phyloP scores from a whole-genome alignment of 2,329 filamentous ascomycete genomes.

The Fragosphaeria purpurea region DNA sequence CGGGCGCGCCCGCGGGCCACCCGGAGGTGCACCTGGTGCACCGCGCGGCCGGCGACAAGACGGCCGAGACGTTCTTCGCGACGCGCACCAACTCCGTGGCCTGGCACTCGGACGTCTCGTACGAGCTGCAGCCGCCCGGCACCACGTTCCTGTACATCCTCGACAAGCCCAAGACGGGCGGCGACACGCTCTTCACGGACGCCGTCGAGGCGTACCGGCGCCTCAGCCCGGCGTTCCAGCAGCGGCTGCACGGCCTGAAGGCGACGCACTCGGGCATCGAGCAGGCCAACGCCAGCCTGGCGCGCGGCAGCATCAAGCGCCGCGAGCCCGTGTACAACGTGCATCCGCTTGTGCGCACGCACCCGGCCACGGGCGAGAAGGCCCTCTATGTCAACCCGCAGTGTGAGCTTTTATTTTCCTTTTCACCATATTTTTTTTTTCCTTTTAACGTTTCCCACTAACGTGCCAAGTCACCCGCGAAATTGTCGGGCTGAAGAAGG shows the following conservation, averaged over 20 bases:
- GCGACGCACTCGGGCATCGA: slow-evolving; percentile 76
- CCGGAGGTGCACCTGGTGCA: slow-evolving; percentile 65
- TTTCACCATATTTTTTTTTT: neutral
- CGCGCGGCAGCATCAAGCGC: slow-evolving; percentile 58
- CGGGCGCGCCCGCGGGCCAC: slow-evolving; percentile 56
- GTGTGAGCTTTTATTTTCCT: slow-evolving; percentile 42
- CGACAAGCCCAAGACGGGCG: slow-evolving; percentile 70
- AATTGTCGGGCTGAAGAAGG: slow-evolving; percentile 76
- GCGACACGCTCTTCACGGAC: slow-evolving; percentile 77
- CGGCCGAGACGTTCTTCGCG: slow-evolving; percentile 48
- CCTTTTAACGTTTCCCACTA: neutral
- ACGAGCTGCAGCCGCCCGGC: slow-evolving; percentile 78
- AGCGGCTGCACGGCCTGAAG: slow-evolving; percentile 68
- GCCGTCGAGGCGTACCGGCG: slow-evolving; percentile 72
- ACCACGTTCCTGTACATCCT: slow-evolving; percentile 84
- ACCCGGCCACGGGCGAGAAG: slow-evolving; percentile 79
- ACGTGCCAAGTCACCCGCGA: slow-evolving; percentile 55
- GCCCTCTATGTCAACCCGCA: slow-evolving; percentile 74
- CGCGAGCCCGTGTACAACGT: slow-evolving; percentile 64
- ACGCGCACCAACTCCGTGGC: slow-evolving; percentile 69
- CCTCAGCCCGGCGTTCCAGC: slow-evolving; percentile 67
- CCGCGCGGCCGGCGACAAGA: slow-evolving; percentile 56
- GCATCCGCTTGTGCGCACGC: slow-evolving; percentile 74
- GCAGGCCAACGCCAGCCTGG: slow-evolving; percentile 62
- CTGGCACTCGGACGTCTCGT: slow-evolving; percentile 85